Evolutionary conservation across 805 yeast genomes (phyloP), one percentile per base, ranked within the genome.

Genomic region (Saturnispora serradocipensis): DNA sequence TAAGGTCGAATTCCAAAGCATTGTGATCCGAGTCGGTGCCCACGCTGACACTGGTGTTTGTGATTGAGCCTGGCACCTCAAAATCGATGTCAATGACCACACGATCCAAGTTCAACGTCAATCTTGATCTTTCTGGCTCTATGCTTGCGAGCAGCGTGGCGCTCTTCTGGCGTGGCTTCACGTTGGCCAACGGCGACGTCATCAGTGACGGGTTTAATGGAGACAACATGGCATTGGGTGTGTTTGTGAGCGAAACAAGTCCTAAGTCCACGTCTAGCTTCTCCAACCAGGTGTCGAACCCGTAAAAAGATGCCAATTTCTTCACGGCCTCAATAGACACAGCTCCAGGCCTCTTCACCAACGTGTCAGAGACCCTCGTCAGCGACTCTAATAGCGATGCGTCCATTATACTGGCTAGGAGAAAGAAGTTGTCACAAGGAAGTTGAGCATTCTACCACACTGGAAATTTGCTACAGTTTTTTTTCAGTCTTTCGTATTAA

Each of bases 201-300:
- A 43, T 43, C 10, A 40, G 28, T 2, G 45, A 27, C 20, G 45
- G 43, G 9, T 20, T 42, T 13, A 49, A 27, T 9, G 51, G 51
- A n/a, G 51, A 49, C 51, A 49, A 25, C 20, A 35, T 39, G 5
- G 51, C 38, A 34, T 43, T 43, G 20, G 51, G 51, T 6, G 51
- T 49, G 20, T 43, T 44, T 10, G 51, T 22, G 6, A 49, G 25
- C 5, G 51, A 49, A 43, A 49, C 51, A 28, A 43, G 27, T 9
- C 51, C 51, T 18, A 43, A 11, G 8, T 49, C 51, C 10, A 6
- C 43, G 46, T 32, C 49, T 46, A 67, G 63, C 5, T 56, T 56
- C 53, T 66, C 69, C 4, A 61, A 58, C 50, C 67, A 67, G 6
- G 70, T 67, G 45, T 68, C 71, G 51, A 69, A 69, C 2, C 72